Base-by-base conservation (phyloP, 495 filamentous ascomycete genomes). In the Wilcoxina mikolae region DNA sequence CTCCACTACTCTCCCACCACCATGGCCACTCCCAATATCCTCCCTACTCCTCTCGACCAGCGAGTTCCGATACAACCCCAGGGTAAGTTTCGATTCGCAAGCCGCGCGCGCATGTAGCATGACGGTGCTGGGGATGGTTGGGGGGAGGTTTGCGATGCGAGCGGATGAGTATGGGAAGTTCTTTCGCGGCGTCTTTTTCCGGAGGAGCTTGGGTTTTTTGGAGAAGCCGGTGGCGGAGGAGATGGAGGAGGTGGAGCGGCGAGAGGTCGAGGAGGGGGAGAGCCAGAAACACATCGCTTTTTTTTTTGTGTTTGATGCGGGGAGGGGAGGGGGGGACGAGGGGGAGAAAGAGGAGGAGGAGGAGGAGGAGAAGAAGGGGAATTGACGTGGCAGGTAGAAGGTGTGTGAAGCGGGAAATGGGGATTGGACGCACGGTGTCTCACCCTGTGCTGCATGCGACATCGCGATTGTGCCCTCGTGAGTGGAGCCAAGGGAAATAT, bases 381-480 rank as follows among this genome's bases (percentile, higher is more conserved):
- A 56, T n/a, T 47, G 17, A 51, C 23, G 45, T 51, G 31, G 54
- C 46, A 23, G 54, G 46, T 27, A 15, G 11, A 15, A n/a, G 27
- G 31, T 7, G 31, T 15, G 7, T 35, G 31, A 15, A 5, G 7
- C 31, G 31, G 7, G 31, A n/a, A n/a, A n/a, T n/a, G n/a, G n/a
- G n/a, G n/a, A n/a, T n/a, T n/a, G n/a, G n/a, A n/a, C n/a, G n/a
- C n/a, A n/a, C n/a, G n/a, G n/a, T n/a, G n/a, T n/a, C n/a, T n/a
- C n/a, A n/a, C n/a, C n/a, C n/a, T n/a, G n/a, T n/a, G n/a, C n/a
- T n/a, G n/a, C n/a, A n/a, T n/a, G n/a, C n/a, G n/a, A n/a, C n/a
- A n/a, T n/a, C n/a, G n/a, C n/a, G n/a, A n/a, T n/a, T n/a, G n/a
- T n/a, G n/a, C n/a, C n/a, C n/a, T n/a, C n/a, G n/a, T n/a, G n/a